phyloP scores from a whole-genome alignment of 164 flowering plant genomes.

The Tinospora cordifolia region DNA sequence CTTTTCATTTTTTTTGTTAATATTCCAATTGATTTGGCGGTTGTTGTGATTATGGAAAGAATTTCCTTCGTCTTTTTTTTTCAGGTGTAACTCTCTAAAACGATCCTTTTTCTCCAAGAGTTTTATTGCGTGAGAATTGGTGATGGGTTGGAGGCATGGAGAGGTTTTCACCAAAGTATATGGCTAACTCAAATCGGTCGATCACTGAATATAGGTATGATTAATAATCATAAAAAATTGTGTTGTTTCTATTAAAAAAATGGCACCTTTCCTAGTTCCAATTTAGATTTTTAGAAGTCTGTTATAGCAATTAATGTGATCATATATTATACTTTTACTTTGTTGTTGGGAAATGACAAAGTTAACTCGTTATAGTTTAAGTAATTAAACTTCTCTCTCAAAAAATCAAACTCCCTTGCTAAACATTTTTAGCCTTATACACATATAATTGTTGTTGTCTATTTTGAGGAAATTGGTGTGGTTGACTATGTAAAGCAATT shows the following conservation, averaged over 20 bases:
- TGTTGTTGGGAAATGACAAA: not conserved
- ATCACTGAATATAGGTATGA: conserved; percentile 53
- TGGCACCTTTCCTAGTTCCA: no score
- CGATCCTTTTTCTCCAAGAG: no score
- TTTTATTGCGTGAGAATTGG: no score
- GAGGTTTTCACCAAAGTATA: no score
- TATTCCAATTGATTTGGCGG: not conserved
- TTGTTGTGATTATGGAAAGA: not conserved
- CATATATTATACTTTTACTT: not conserved
- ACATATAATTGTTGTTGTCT: conserved; percentile 88
- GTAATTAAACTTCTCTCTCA: not conserved
- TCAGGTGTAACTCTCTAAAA: conserved; percentile 23
- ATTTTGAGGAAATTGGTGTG: conserved; percentile 83
- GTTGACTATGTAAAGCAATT: conserved; percentile 71
- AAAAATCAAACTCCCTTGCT: no score
- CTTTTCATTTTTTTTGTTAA: no score
- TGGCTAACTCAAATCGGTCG: conserved; percentile 76
- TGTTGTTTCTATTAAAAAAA: no score
- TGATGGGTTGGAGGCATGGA: no score
- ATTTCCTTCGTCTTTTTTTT: not conserved
- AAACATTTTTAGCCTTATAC: conserved; percentile 11
- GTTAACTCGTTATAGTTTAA: not conserved
- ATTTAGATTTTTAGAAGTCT: no score
- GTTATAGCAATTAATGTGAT: not conserved
- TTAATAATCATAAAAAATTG: no score